Base-by-base conservation (phyloP, 352 stramenopile genomes). In the Globisporangium uncinulatum region DNA sequence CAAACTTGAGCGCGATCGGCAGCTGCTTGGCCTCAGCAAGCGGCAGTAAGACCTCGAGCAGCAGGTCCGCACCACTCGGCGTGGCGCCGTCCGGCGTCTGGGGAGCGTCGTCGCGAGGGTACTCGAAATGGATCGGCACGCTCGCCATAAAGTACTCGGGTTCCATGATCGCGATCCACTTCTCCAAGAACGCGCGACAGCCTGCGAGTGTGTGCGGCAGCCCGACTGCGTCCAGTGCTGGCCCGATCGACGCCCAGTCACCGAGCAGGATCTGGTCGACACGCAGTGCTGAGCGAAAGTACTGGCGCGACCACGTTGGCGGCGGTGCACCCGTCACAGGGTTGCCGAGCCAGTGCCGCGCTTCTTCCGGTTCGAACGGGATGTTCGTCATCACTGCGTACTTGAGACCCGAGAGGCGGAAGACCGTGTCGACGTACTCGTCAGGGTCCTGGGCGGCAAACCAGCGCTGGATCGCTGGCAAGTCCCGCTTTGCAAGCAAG, bases 351-450 rank as follows among this genome's bases (percentile, higher is more conserved):
- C 74, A 84, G 65, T 84, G 72, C 17, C 74, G 69, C 20, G 74
- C 71, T 51, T 85, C 77, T 36, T 80, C 62, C 6, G 67, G 65
- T 43, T 85, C 72, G 55, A 87, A 98, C 55, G 92, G 92, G 74
- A 98, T 96, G 70, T 98, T 98, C 21, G 94, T 98, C 92, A 98
- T 98, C 44, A 98, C 83, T 6, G 85, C 90, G 67, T 98, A 97
- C 55, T 83, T 79, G 8, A 97, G 66, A 29, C 84, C 77, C 11
- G 86, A 74, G 15, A 84, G 61, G 6, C 59, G 56, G 69, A 94
- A 97, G 36, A 96, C 77, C 51, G 67, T 80, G 50, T 86, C 70
- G 50, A 92, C 76, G 59, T 92, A 86, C 43, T 83, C 84, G 11
- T 75, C 71, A 0, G 79, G 58, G 48, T 94, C 83, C 63, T 91